A percentile compares a stretch with the other conserved stretches of the same genome.
Evolutionary conservation across 2,329 filamentous ascomycete genomes (phyloP).

Genomic region (Cadophora sp.): DNA sequence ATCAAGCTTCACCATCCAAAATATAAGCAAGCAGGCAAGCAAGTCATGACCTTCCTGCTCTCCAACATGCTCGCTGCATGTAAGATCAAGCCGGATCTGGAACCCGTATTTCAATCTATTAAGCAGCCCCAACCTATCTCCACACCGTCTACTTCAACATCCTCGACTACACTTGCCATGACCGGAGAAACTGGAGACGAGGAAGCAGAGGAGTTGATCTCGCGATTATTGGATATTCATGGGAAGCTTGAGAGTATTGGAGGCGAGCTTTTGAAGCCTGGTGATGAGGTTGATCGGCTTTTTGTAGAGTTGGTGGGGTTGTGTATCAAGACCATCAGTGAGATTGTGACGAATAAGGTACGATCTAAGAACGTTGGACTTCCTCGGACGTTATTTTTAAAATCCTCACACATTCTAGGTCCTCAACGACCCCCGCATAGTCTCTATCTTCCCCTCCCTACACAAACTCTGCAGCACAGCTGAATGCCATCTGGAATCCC

Average conservation of each 20-base stretch:
- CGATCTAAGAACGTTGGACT: not conserved
- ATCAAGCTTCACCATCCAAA: not conserved
- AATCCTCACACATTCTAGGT: slow-evolving; percentile 39
- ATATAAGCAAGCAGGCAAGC: not conserved
- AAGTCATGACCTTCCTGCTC: slow-evolving; percentile 4
- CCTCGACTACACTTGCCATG: not conserved
- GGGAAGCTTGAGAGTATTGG: not conserved
- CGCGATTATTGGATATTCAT: not conserved
- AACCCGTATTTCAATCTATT: too few species aligned
- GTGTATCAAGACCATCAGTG: slow-evolving; percentile 38
- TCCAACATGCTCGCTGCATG: slow-evolving; percentile 9
- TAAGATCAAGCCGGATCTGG: not conserved
- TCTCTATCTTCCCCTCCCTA: slow-evolving; percentile 47
- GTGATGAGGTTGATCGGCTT: slow-evolving; percentile 43
- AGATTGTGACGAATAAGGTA: slow-evolving; percentile 19
- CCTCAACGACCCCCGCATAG: slow-evolving; percentile 44
- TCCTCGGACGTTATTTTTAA: not conserved
- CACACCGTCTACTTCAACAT: not conserved
- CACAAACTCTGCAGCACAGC: slow-evolving; percentile 51
- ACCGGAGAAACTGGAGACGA: not conserved
- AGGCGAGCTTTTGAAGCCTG: slow-evolving; percentile 41
- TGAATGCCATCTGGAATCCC: slow-evolving; percentile 52
- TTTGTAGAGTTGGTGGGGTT: slow-evolving; percentile 48
- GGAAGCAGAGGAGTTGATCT: not conserved
- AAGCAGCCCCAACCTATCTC: not conserved